Evolutionary conservation across 192 early-diverging fungal genomes (phyloP).

Genomic region (Funneliformis geosporum): DNA sequence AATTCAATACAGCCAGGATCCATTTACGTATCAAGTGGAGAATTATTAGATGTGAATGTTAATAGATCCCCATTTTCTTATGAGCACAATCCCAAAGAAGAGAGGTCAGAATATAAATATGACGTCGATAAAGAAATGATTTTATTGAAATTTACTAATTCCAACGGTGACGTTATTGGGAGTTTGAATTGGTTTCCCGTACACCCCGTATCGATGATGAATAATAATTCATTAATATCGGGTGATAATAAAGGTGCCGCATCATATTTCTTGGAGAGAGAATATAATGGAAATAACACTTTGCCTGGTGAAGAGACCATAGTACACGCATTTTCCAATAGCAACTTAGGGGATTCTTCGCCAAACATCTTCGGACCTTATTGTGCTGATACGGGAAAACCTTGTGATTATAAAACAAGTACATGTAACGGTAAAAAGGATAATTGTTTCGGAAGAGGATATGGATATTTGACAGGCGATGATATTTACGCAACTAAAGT

Average conservation of each 20-base stretch:
- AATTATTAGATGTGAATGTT: conserved; percentile 37
- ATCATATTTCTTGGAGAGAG: conserved; percentile 33
- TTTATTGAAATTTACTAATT: conserved; percentile 30
- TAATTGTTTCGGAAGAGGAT: conserved; percentile 36
- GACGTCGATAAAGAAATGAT: conserved; percentile 40
- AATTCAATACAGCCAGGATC: conserved; percentile 27
- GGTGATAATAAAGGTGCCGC: conserved; percentile 44
- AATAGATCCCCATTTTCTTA: conserved; percentile 38
- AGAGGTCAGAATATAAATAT: conserved; percentile 32
- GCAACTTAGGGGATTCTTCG: conserved; percentile 36
- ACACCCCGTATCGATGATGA: conserved; percentile 38
- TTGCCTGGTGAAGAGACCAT: conserved; percentile 26
- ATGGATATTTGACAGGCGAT: conserved; percentile 28
- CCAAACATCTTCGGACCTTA: conserved; percentile 42
- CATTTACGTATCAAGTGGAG: conserved; percentile 23
- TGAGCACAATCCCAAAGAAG: conserved; percentile 36
- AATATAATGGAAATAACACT: conserved; percentile 31
- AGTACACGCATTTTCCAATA: conserved; percentile 38
- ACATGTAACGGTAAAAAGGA: conserved; percentile 17
- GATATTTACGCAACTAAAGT: conserved; percentile 39
- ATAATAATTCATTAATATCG: conserved; percentile 36
- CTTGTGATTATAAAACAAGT: conserved; percentile 33
- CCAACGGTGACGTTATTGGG: conserved; percentile 29
- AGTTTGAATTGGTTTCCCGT: conserved; percentile 42
- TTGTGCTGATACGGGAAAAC: conserved; percentile 37